Evolutionary conservation across 1,139 yeast genomes (phyloP).

Genomic region (Candida tetrigidarum): DNA sequence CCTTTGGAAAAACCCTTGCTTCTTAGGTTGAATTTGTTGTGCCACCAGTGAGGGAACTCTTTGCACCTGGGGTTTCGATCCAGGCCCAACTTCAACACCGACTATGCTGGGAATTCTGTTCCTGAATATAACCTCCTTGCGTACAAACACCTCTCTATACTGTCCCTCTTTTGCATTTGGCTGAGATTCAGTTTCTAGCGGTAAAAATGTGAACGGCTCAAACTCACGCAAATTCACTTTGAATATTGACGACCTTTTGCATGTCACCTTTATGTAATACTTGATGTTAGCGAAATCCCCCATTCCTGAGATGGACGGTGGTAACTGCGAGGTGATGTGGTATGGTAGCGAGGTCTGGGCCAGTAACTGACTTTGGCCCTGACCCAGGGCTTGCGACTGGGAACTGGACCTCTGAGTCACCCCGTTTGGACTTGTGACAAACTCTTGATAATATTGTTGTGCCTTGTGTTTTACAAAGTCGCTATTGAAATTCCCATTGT

Average conservation of each 20-base stretch:
- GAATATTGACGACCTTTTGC: slow-evolving; percentile 56
- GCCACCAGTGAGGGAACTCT: slow-evolving; percentile 20
- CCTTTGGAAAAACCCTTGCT: slow-evolving; percentile 27
- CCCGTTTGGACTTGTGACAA: slow-evolving; percentile 8
- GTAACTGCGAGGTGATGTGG: slow-evolving; percentile 51
- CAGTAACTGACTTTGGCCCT: too few relatives aligned
- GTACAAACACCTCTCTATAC: slow-evolving; percentile 41
- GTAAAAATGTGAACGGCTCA: slow-evolving; percentile 58
- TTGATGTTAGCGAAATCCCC: slow-evolving; percentile 51
- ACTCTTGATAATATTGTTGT: slow-evolving; percentile 18
- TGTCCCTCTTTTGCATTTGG: slow-evolving; percentile 21
- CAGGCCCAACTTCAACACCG: slow-evolving; percentile 28
- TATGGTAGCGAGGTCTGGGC: too few relatives aligned
- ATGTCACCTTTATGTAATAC: slow-evolving; percentile 63
- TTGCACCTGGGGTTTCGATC: slow-evolving; percentile 9
- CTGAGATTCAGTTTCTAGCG: slow-evolving; percentile 46
- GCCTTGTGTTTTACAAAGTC: slow-evolving; percentile 27
- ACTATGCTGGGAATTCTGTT: slow-evolving; percentile 49
- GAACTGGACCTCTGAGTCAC: slow-evolving; percentile 8
- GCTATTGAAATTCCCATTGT: slow-evolving; percentile 38
- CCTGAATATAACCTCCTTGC: slow-evolving; percentile 43
- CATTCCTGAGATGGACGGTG: slow-evolving; percentile 58
- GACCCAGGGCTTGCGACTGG: too few relatives aligned
- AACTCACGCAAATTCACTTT: slow-evolving; percentile 51
- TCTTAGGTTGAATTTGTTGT: slow-evolving; percentile 18